Evolutionary conservation across 352 stramenopile species (phyloP), one percentile per base, ranked within the genome.

Genomic region (Phytophthora megakarya): DNA sequence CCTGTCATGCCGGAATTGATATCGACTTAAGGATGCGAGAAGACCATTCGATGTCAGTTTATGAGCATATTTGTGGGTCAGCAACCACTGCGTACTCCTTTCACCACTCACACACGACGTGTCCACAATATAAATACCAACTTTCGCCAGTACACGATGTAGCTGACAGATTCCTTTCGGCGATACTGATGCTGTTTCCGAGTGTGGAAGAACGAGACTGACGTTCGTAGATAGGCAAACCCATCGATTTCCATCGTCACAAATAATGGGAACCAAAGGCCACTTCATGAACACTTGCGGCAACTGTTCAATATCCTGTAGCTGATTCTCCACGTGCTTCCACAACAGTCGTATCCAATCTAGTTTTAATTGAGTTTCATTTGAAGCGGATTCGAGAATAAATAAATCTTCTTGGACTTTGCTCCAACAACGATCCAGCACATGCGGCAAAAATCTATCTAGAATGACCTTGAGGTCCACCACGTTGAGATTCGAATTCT

Each of bases 271-370:
- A 33, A 83, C 55, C 33, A 84, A 67, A 7, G 79, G 79, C 75
- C 70, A 83, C 18, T 85, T 72, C 18, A 61, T 43, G 13, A 84
- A 70, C 10, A 38, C 40, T 45, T 65, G 42, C 3, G 54, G 67
- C 5, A 79, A 32, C 18, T 68, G 63, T 9, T 75, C 55, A 25
- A 66, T 58, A 11, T 28, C 73, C 26, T 53, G 33, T 53, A 89
- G 48, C 1, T 70, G 71, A 30, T 56, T 60, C 19, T 88, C 75
- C 23, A 82, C 51, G 56, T 88, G 89, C 30, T 51, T 65, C 81
- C 81, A 90, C 35, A 84, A 58, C 10, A 78, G 58, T 9, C 58
- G 62, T 26, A 87, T 38, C 81, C 81, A 90, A n/a, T 83, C 65
- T 18, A 70, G 45, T 9, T 26, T 76, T 21, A 69, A 28, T 53